phyloP scores from a whole-genome alignment of 192 early-diverging fungal species.

The Coemansia sp. region DNA sequence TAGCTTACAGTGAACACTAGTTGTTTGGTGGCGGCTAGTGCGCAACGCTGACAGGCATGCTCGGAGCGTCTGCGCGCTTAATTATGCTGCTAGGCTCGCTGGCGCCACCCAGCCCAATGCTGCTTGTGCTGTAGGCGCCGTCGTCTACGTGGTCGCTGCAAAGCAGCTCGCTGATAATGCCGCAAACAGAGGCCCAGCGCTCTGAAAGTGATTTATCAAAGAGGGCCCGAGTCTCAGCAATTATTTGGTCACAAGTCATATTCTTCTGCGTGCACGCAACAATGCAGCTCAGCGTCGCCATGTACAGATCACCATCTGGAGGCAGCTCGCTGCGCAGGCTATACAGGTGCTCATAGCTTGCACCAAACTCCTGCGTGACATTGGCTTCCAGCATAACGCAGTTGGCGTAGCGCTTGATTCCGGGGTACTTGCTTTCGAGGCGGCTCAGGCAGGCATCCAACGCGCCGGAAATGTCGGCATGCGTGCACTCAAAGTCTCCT shows the following conservation, averaged over 20 bases:
- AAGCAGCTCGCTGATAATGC: constrained; percentile 34
- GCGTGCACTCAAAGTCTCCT: constrained; percentile 14
- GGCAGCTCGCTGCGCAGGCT: constrained; percentile 41
- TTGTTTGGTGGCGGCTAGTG: background rate
- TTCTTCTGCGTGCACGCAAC: constrained; percentile 27
- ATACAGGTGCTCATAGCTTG: constrained; percentile 27
- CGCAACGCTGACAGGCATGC: background rate
- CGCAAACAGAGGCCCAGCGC: constrained; percentile 26
- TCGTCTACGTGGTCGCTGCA: constrained; percentile 16
- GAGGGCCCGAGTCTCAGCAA: constrained; percentile 12
- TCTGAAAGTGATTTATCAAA: constrained; percentile 9
- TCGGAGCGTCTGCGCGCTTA: background rate
- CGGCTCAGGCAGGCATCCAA: constrained; percentile 31
- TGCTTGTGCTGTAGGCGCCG: background rate
- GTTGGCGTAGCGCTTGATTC: constrained; percentile 41
- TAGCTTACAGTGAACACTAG: background rate
- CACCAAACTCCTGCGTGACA: constrained; percentile 38
- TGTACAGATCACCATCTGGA: constrained; percentile 34
- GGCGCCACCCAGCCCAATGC: background rate
- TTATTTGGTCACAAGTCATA: constrained; percentile 15
- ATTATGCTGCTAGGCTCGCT: background rate
- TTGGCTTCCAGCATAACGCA: constrained; percentile 44
- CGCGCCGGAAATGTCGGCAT: constrained; percentile 19
- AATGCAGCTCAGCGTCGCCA: constrained; percentile 39
- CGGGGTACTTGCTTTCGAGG: constrained; percentile 34